Percentiles rank a stretch among this genome's conserved stretches.
These are phyloP conservation scores for Ligustrum vulgare DNA, from an alignment of 257 asterid genomes.

Conservation along the genomic window DNA sequence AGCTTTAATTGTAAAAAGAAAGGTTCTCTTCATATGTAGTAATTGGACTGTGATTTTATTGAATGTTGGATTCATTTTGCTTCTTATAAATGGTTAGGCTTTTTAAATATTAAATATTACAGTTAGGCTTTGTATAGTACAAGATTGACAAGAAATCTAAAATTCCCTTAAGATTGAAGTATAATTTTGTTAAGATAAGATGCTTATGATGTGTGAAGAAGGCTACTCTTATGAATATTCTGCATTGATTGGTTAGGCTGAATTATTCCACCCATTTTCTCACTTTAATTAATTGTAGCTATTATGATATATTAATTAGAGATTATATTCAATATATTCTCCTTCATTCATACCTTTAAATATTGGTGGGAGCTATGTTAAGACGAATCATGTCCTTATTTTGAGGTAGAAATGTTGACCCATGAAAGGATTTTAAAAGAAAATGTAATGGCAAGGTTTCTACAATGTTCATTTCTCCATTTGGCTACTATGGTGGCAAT, in stretches of 20 bases:
- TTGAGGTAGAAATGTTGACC: background rate
- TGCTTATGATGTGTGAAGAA: constrained; percentile 2
- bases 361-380: background rate
- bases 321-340: constrained; percentile 7
- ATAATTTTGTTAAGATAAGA: background rate
- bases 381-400: no score
- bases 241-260: constrained; percentile 25
- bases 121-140: background rate
- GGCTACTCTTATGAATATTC: constrained; percentile 29
- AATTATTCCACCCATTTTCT: constrained; percentile 26
- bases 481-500: no score
- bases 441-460: no score
- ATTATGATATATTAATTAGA: background rate
- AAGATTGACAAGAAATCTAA: background rate
- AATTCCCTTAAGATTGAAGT: background rate
- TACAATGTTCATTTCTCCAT: no score
- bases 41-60: background rate
- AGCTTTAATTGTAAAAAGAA: background rate
- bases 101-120: no score
- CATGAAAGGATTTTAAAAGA: no score
- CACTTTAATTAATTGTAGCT: constrained; percentile 23
- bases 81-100: background rate
- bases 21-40: background rate
- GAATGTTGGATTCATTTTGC: background rate
- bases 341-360: background rate